phyloP scores from a whole-genome alignment of 371 early-diverging fungal genomes.

The Nosema muscidifuracis region DNA sequence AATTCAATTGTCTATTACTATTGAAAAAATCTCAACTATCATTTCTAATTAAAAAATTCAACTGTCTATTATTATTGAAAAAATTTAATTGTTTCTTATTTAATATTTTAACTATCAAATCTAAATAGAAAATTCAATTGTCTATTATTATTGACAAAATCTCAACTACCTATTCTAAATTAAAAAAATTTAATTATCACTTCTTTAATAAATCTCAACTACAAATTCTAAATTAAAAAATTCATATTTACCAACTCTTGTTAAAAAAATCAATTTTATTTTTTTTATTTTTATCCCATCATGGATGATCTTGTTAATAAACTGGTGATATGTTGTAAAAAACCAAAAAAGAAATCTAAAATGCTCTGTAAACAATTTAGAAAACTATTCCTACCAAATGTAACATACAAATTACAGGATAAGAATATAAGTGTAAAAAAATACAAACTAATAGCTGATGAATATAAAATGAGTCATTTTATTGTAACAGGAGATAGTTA shows the following conservation, averaged over 20 bases:
- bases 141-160: neutral
- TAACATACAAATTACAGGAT: slow-evolving; percentile 21
- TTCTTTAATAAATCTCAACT: too few relatives aligned
- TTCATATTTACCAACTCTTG: too few relatives aligned
- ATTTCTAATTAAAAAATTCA: too few relatives aligned
- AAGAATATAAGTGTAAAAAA: slow-evolving; percentile 12
- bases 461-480: slow-evolving; percentile 32
- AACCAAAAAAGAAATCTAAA: slow-evolving; percentile 30
- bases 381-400: slow-evolving; percentile 36
- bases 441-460: slow-evolving; percentile 21
- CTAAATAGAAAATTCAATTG: too few relatives aligned
- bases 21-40: too few relatives aligned
- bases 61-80: too few relatives aligned
- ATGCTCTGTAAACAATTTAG: slow-evolving; percentile 40
- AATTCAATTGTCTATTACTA: too few relatives aligned
- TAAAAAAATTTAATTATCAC: too few relatives aligned
- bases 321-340: slow-evolving; percentile 31
- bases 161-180: neutral
- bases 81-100: too few relatives aligned
- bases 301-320: slow-evolving; percentile 18
- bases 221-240: too few relatives aligned
- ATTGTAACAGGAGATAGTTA: slow-evolving; percentile 34
- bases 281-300: neutral
- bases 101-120: too few relatives aligned
- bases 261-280: too few relatives aligned